Evolutionary conservation across 2,329 filamentous ascomycete species (phyloP).

Genomic region (Curvularia verruculosa): DNA sequence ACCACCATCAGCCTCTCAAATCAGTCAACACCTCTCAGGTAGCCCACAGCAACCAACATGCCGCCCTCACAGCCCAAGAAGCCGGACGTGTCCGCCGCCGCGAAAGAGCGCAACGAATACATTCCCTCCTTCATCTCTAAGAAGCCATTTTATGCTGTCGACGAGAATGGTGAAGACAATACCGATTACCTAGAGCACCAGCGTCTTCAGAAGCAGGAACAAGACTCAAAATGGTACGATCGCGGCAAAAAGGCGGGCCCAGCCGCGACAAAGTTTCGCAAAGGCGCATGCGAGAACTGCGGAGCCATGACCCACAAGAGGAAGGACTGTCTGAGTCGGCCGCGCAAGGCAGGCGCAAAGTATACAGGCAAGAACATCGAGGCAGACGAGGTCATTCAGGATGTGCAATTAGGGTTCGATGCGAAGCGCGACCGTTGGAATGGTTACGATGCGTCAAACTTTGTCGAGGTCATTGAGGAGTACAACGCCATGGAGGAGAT

Average conservation of each 20-base stretch:
- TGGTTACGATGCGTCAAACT: conserved; percentile 91
- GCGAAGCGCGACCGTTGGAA: conserved; percentile 98
- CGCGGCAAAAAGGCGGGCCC: conserved; percentile 83
- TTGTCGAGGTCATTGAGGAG: conserved; percentile 83
- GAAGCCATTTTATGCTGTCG: conserved; percentile 92
- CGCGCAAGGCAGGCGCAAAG: conserved; percentile 85
- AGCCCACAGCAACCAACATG: conserved; percentile 39
- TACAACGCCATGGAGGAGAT: conserved; percentile 86
- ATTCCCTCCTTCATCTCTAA: conserved; percentile 98
- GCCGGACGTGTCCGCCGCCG: conserved; percentile 60
- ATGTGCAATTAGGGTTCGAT: conserved; percentile 91
- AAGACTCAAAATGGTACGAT: conserved; percentile 87
- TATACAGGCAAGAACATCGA: conserved; percentile 94
- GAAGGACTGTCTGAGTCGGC: conserved; percentile 89
- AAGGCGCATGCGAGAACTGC: conserved; percentile 98
- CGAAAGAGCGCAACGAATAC: conserved; percentile 95
- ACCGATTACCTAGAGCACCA: conserved; percentile 97
- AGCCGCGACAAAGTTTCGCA: conserved; percentile 94
- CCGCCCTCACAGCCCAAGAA: conserved; percentile 57
- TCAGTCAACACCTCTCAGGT: conserved; percentile 1
- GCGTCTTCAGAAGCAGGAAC: conserved; percentile 74
- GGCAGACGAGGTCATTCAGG: conserved; percentile 85
- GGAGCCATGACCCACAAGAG: conserved; percentile 95
- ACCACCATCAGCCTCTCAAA: conserved; percentile 7
- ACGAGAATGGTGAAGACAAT: conserved; percentile 67